phyloP scores from a whole-genome alignment of 139 green algal species.

The Closterium sp. region DNA sequence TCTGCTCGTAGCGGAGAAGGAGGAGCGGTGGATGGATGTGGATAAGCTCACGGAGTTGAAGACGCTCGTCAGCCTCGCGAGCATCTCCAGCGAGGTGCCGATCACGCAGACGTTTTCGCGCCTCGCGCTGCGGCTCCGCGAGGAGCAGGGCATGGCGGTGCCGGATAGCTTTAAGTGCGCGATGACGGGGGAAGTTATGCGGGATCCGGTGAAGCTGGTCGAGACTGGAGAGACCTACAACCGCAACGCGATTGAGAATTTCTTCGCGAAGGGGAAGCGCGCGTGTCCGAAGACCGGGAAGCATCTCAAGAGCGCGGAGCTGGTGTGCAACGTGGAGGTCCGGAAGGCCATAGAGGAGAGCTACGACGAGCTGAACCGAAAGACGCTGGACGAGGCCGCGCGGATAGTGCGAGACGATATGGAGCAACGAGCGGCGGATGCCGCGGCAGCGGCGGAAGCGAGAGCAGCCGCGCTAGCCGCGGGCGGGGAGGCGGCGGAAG shows the following conservation, averaged over 20 bases:
- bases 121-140: conserved; percentile 3
- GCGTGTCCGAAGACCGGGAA: conserved; percentile 26
- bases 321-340: conserved; percentile 15
- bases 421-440: not conserved
- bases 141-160: not conserved
- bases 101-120: conserved; percentile 23
- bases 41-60: conserved; percentile 27
- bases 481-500: not conserved
- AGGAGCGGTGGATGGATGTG: conserved; percentile 14
- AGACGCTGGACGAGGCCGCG: conserved; percentile 5
- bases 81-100: not conserved
- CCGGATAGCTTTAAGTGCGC: conserved; percentile 39
- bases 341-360: conserved; percentile 31
- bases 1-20: conserved; percentile 13
- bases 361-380: conserved; percentile 3
- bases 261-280: conserved; percentile 38
- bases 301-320: conserved; percentile 13
- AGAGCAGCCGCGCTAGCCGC: not conserved
- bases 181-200: conserved; percentile 51
- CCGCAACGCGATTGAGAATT: conserved; percentile 35
- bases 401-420: not conserved
- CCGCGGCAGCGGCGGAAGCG: not conserved
- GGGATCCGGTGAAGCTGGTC: conserved; percentile 51
- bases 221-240: conserved; percentile 55
- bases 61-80: conserved; percentile 5